Percentiles rank a stretch among this genome's conserved stretches.
Evolutionary conservation across 805 yeast genomes (phyloP).

Genomic region (Wickerhamiella australiensis): DNA sequence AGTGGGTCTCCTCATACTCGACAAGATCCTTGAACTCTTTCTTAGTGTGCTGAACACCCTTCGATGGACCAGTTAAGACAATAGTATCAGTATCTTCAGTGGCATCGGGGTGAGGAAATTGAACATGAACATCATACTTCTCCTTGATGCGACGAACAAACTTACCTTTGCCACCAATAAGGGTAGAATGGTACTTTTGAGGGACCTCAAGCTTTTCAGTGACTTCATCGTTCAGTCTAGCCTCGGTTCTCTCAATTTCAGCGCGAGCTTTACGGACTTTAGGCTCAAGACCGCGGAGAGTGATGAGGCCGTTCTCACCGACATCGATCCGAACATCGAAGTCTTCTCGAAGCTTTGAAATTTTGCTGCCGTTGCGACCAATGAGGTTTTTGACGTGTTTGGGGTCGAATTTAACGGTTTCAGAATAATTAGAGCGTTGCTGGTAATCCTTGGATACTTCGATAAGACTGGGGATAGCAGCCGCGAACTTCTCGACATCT

Average conservation of each 20-base stretch:
- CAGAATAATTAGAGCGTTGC: slow-evolving; percentile 35
- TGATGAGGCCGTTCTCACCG: slow-evolving; percentile 44
- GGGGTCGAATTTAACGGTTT: slow-evolving; percentile 50
- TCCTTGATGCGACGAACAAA: slow-evolving; percentile 77
- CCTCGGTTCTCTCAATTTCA: slow-evolving; percentile 45
- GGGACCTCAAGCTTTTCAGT: slow-evolving; percentile 58
- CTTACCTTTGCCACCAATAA: slow-evolving; percentile 75
- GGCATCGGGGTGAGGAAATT: slow-evolving; percentile 42
- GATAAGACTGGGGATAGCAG: slow-evolving; percentile 42
- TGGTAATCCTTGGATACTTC: slow-evolving; percentile 44
- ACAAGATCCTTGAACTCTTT: slow-evolving; percentile 53
- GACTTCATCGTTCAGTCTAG: slow-evolving; percentile 73
- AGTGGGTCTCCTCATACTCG: slow-evolving; percentile 78
- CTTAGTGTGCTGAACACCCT: slow-evolving; percentile 43
- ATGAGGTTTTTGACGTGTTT: slow-evolving; percentile 64
- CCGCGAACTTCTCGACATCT: slow-evolving; percentile 45
- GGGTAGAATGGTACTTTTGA: slow-evolving; percentile 59
- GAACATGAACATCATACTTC: slow-evolving; percentile 69
- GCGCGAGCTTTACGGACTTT: slow-evolving; percentile 63
- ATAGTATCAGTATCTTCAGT: slow-evolving; percentile 28
- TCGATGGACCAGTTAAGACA: slow-evolving; percentile 54
- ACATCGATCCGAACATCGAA: slow-evolving; percentile 69
- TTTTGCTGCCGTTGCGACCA: slow-evolving; percentile 76
- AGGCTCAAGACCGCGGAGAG: slow-evolving; percentile 63
- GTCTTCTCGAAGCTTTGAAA: slow-evolving; percentile 56